Percentiles rank a stretch among this genome's conserved stretches.
These are phyloP conservation scores for Pestalotiopsis sp. DNA, from an alignment of 2,329 filamentous ascomycete genomes.

Conservation along the genomic window DNA sequence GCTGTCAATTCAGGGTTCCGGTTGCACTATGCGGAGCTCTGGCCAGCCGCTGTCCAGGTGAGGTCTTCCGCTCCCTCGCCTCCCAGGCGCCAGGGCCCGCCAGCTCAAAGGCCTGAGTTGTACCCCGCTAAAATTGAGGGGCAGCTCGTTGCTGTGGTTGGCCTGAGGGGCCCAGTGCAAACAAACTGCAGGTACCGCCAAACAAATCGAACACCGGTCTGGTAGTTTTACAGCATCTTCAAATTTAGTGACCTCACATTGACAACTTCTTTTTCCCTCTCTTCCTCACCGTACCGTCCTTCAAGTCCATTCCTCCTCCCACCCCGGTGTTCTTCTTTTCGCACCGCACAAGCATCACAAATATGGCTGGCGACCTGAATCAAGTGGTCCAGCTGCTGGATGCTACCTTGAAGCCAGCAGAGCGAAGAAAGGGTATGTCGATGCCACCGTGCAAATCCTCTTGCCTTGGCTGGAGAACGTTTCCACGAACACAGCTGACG, in stretches of 20 bases:
- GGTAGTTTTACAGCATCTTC: not conserved
- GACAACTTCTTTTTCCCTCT: not conserved
- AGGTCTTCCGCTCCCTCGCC: not conserved
- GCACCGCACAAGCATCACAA: slow-evolving; percentile 23
- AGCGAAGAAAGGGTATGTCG: slow-evolving; percentile 83
- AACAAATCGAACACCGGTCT: not conserved
- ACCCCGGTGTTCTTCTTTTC: not conserved
- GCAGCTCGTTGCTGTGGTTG: slow-evolving; percentile 15
- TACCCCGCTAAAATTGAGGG: not conserved
- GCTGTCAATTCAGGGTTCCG: not conserved
- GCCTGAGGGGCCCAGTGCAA: slow-evolving; percentile 1
- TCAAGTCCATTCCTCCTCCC: not conserved
- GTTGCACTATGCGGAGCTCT: not conserved
- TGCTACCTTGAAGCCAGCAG: slow-evolving; percentile 83
- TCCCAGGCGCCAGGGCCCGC: not conserved
- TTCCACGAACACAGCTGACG: not conserved
- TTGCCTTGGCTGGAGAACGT: not conserved
- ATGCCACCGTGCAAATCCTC: not conserved
- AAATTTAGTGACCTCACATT: not conserved
- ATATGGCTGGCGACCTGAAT: slow-evolving; percentile 60
- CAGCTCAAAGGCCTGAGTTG: not conserved
- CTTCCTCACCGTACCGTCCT: not conserved
- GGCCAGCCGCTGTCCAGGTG: not conserved
- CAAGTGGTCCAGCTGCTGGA: slow-evolving; percentile 81
- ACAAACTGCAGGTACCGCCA: slow-evolving; percentile 8